These are phyloP conservation scores for Diplodia mutila DNA, from an alignment of 2,329 filamentous ascomycete species.

Conservation along the genomic window DNA sequence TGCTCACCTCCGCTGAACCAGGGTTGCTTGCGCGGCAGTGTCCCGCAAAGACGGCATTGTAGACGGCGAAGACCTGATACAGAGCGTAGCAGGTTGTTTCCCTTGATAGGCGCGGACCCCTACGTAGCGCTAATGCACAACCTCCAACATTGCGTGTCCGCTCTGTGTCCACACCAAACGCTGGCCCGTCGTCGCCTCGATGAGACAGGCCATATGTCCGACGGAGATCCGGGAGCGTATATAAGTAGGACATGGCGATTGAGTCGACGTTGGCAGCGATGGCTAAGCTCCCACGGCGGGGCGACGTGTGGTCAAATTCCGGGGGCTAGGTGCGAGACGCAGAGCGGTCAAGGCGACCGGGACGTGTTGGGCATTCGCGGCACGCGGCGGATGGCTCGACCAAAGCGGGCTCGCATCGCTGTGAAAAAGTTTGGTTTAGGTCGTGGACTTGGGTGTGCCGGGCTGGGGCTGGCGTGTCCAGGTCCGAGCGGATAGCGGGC, in stretches of 20 bases:
- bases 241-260: neutral
- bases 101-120: neutral
- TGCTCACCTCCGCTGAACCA: neutral
- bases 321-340: neutral
- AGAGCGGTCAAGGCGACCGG: neutral
- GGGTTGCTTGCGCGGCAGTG: neutral
- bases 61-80: neutral
- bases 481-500: conserved; percentile 15
- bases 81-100: neutral
- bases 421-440: conserved; percentile 6
- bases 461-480: conserved; percentile 21
- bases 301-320: conserved; percentile 1
- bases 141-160: conserved; percentile 12
- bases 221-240: neutral
- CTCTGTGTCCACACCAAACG: conserved; percentile 6
- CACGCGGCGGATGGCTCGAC: neutral
- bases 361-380: neutral
- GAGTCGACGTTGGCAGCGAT: neutral
- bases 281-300: neutral
- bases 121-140: conserved; percentile 10
- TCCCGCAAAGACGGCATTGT: neutral
- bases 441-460: conserved; percentile 12
- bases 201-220: neutral
- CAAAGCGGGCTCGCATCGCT: neutral
- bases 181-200: neutral